Evolutionary conservation across 108 stramenopile species (phyloP), one percentile per base, ranked within the genome.

Genomic region (Parietichytrium sp.): DNA sequence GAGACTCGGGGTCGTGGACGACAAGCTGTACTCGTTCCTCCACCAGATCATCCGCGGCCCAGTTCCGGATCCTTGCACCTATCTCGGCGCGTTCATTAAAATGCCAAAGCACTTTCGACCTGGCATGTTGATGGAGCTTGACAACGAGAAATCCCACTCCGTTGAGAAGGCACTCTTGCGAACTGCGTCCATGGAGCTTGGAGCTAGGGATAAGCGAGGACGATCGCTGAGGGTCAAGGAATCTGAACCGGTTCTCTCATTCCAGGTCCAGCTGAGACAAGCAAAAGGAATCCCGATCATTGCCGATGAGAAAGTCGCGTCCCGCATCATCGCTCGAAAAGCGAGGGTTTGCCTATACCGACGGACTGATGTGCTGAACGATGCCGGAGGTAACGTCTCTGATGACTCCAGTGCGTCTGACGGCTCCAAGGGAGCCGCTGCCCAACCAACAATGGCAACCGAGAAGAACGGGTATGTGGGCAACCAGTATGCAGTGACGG

Each of bases 211-310:
- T 0, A 45, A 33, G 61, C 61, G 61, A 1, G 61, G 38, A 25
- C 33, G 45, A 25, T 33, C 61, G 8, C 52, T 8, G 27, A n/a
- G 54, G 26, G 2, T 72, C 45, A n/a, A n/a, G n/a, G n/a, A n/a
- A n/a, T 72, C 61, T 0, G 61, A 72, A 16, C 23, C 38, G 13
- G 20, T 42, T 16, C 61, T 45, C 38, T 45, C 61, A 8, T 25
- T 72, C 38, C 61, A 72, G 42, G 6, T 72, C 6, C 61, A 72
- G 20, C 20, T 72, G 10, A 33, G 61, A n/a, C 10, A 45, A 12
- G 61, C 61, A n/a, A 33, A 20, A 23, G 61, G 61, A n/a, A 72
- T 72, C 33, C 61, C 61, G 33, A 42, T 72, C 10, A 72, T 72
- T 27, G 61, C 61, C 0, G 61, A 72, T 42, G 61, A 72, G 6